Evolutionary conservation across 768 basidiomycete species (phyloP).

Genomic region (Gloeopeniophorella convolvens): DNA sequence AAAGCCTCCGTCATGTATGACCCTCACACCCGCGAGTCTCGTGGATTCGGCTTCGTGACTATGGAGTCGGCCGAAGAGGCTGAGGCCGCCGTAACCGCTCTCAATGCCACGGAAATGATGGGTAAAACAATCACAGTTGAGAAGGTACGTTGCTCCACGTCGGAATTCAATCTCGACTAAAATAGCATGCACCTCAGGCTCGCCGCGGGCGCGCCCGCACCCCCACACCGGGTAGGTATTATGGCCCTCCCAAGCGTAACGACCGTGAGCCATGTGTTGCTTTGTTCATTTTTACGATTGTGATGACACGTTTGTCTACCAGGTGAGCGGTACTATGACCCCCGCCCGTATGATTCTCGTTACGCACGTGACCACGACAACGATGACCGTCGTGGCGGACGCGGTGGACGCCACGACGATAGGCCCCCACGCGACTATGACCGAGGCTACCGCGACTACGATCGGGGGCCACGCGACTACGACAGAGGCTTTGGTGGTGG

Average conservation of each 20-base stretch:
- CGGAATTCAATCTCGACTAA: background rate
- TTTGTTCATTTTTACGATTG: slow-evolving; percentile 2
- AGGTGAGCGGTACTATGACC: slow-evolving; percentile 88
- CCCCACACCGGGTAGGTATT: slow-evolving; percentile 93
- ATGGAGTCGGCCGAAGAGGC: slow-evolving; percentile 84
- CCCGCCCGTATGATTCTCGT: slow-evolving; percentile 85
- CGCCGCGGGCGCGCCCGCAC: slow-evolving; percentile 86
- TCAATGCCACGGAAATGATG: slow-evolving; percentile 79
- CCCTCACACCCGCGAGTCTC: slow-evolving; percentile 62
- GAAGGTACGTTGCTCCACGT: slow-evolving; percentile 45
- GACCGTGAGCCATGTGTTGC: slow-evolving; percentile 38
- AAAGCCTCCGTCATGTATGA: slow-evolving; percentile 62
- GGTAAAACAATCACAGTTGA: slow-evolving; percentile 88
- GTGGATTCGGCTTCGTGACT: slow-evolving; percentile 86
- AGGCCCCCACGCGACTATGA: slow-evolving; percentile 31
- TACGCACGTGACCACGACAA: slow-evolving; percentile 64
- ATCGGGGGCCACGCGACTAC: slow-evolving; percentile 18
- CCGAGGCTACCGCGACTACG: slow-evolving; percentile 26
- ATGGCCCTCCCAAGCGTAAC: slow-evolving; percentile 81
- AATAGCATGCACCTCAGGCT: slow-evolving; percentile 41
- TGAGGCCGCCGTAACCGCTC: slow-evolving; percentile 78
- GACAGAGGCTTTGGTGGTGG: slow-evolving; percentile 31
- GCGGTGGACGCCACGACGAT: slow-evolving; percentile 33
- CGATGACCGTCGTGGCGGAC: slow-evolving; percentile 38
- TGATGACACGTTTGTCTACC: slow-evolving; percentile 5